Evolutionary conservation across 441 rosid species (phyloP), one percentile per base, ranked within the genome.

Genomic region (Adansonia madagascariensis): DNA sequence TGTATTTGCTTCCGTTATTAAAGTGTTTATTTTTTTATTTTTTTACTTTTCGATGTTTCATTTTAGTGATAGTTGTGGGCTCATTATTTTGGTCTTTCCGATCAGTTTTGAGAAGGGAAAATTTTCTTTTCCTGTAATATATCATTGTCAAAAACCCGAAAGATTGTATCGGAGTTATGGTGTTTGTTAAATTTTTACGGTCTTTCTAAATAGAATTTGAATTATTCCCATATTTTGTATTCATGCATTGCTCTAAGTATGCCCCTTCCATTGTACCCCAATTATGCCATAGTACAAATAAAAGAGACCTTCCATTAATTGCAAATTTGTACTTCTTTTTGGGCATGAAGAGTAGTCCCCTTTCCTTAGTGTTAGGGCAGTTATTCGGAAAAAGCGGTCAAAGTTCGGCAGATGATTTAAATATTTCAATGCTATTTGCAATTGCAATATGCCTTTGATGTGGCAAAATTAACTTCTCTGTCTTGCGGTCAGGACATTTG

Each of bases 11-110:
- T 57, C 62, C 62, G 18, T 20, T 24, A 18, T 57, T 18, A 57
- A 57, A 20, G 62, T 27, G 20, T 1, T 18, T 17, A 0, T 56
- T 18, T n/a, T n/a, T 52, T 15, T 52, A 22, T 52, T 6, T 3
- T 2, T 0, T 8, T 22, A 41, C 7, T 31, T 31, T 2, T 0
- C 6, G 64, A 59, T 1, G n/a, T 70, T 70, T 50, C 46, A 70
- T 31, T 65, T 35, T 14, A 60, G 62, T 56, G 22, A 31, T 73
- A 24, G 44, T 43, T 31, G 15, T 20, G 66, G 75, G 56, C 47
- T 53, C 20, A 49, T 68, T 35, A 41, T 59, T 78, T 50, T 59
- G 41, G 78, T 73, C 70, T 79, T 73, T 82, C 73, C 60, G 3
- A 50, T 62, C 10, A 20, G 76, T 81, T 46, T 22, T 52, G 71